Evolutionary conservation across 257 asterid species (phyloP).

Genomic region (Nicotiana benthamiana): DNA sequence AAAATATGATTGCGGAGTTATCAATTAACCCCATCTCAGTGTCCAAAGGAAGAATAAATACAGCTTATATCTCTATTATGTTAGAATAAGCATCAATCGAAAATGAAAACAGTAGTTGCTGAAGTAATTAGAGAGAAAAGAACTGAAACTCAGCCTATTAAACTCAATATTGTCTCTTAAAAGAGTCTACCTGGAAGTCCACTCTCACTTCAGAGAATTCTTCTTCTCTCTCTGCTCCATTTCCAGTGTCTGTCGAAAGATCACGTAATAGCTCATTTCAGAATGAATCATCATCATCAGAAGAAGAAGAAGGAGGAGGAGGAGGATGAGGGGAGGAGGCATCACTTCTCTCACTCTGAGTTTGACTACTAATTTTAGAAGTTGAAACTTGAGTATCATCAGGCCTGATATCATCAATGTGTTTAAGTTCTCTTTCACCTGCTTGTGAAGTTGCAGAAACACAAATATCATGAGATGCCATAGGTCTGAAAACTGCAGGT

Average conservation of each 20-base stretch:
- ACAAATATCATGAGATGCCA: constrained; percentile 21
- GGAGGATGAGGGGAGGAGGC: background rate
- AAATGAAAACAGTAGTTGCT: background rate
- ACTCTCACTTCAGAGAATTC: constrained; percentile 74
- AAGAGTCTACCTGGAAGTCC: constrained; percentile 56
- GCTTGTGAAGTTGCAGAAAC: constrained; percentile 25
- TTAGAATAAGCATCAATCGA: background rate
- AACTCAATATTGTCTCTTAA: background rate
- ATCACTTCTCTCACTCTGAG: constrained; percentile 31
- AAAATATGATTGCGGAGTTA: constrained; percentile 13
- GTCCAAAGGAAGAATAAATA: background rate
- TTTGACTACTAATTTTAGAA: constrained; percentile 17
- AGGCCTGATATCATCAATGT: constrained; percentile 22
- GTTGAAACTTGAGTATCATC: constrained; percentile 32
- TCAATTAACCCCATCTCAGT: constrained; percentile 2
- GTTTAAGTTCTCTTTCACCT: constrained; percentile 30
- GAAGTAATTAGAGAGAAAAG: background rate
- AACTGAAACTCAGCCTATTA: background rate
- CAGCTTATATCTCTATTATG: background rate
- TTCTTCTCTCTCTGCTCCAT: constrained; percentile 47
- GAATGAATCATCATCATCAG: constrained; percentile 14
- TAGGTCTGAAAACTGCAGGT: constrained; percentile 24
- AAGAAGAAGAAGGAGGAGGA: background rate
- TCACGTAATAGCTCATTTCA: constrained; percentile 16
- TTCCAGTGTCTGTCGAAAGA: constrained; percentile 39